Evolutionary conservation across 2,329 filamentous ascomycete species (phyloP).

Genomic region (Bipolaris zeicola): DNA sequence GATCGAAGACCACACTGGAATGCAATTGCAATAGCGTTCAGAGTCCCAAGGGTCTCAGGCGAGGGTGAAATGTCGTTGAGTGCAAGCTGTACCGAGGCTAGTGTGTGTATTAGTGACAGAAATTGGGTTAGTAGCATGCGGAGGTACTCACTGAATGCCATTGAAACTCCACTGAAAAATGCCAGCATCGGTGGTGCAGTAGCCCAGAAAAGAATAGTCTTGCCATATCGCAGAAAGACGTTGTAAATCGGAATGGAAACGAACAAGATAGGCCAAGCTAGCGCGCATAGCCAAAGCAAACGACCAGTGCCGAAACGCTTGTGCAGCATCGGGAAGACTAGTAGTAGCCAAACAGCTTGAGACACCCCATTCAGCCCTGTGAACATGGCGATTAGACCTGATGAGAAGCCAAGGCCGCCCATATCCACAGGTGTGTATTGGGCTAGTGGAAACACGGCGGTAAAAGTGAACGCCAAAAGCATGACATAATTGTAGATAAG

Average conservation of each 20-base stretch:
- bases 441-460: slow-evolving; percentile 71
- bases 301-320: slow-evolving; percentile 68
- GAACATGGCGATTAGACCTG: slow-evolving; percentile 68
- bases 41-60: slow-evolving; percentile 66
- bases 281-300: slow-evolving; percentile 64
- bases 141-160: slow-evolving; percentile 54
- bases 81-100: slow-evolving; percentile 69
- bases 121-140: background rate
- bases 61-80: slow-evolving; percentile 75
- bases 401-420: slow-evolving; percentile 69
- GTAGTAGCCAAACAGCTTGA: slow-evolving; percentile 73
- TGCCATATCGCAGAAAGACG: slow-evolving; percentile 58
- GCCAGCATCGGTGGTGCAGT: slow-evolving; percentile 36
- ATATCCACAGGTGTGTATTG: slow-evolving; percentile 66
- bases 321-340: slow-evolving; percentile 73
- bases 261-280: slow-evolving; percentile 70
- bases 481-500: slow-evolving; percentile 69
- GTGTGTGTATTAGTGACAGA: slow-evolving; percentile 4
- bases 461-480: slow-evolving; percentile 73
- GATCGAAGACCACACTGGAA: slow-evolving; percentile 66
- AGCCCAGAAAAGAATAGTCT: slow-evolving; percentile 63
- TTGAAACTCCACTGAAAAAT: slow-evolving; percentile 8
- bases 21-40: slow-evolving; percentile 73
- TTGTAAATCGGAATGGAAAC: slow-evolving; percentile 60
- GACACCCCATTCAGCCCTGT: slow-evolving; percentile 68